Conservation (phyloP, 2,329 filamentous ascomycete species). For the Cladophialophora psammophila region DNA sequence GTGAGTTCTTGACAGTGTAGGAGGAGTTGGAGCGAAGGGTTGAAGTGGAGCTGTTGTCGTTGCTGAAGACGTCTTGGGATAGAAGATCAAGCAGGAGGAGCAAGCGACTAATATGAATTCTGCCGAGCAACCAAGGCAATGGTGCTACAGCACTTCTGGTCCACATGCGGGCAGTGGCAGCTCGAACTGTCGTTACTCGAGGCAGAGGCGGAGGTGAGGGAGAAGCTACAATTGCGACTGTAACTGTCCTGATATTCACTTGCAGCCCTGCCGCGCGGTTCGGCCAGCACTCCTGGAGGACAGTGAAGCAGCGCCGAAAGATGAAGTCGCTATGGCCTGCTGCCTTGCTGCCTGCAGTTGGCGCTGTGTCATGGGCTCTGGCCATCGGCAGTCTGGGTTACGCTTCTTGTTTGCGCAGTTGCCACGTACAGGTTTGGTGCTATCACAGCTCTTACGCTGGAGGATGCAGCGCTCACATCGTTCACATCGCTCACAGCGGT, state of each 20-base stretch:
- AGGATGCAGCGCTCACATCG: conserved; percentile 21
- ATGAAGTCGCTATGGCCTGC: not conserved
- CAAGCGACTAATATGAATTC: too few relatives aligned
- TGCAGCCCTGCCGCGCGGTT: not conserved
- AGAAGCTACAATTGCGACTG: too few relatives aligned
- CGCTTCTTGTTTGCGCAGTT: conserved; percentile 6
- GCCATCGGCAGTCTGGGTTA: not conserved
- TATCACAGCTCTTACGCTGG: conserved; percentile 22
- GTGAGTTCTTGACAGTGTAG: too few relatives aligned
- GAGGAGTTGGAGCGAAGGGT: too few relatives aligned
- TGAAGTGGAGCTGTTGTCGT: too few relatives aligned
- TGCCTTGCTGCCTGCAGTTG: not conserved
- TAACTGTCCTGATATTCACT: not conserved
- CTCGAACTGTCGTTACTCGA: too few relatives aligned
- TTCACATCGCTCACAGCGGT: conserved; percentile 8
- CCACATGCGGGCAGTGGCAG: too few relatives aligned
- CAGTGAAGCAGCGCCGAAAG: not conserved
- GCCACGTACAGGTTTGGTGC: conserved; percentile 14
- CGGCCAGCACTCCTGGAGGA: not conserved
- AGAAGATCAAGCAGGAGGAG: too few relatives aligned
- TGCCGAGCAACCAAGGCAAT: too few relatives aligned
- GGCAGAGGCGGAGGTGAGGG: too few relatives aligned
- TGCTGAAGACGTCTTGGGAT: too few relatives aligned
- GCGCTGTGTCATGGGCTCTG: not conserved
- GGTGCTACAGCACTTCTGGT: too few relatives aligned